Evolutionary conservation across 768 basidiomycete genomes (phyloP).

Genomic region (Tulasnella sp.): DNA sequence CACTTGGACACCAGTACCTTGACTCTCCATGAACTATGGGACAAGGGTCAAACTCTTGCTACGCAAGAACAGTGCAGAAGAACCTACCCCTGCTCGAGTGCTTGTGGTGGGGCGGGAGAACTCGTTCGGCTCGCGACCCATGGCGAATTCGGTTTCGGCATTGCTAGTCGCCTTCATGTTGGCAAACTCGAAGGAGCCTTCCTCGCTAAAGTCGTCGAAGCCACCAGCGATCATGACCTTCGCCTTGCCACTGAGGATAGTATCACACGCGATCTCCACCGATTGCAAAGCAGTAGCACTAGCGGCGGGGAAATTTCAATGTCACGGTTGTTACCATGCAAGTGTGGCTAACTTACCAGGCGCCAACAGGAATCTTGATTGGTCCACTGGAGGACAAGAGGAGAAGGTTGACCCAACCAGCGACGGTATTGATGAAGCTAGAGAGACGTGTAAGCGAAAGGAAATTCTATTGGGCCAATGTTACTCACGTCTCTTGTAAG

Average conservation of each 20-base stretch:
- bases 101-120: conserved; percentile 97
- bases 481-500: conserved; percentile 91
- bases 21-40: conserved; percentile 89
- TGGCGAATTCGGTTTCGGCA: conserved; percentile 93
- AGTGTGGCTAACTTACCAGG: conserved; percentile 60
- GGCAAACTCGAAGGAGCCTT: conserved; percentile 97
- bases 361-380: conserved; percentile 98
- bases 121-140: conserved; percentile 98
- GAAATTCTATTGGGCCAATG: background rate
- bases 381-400: conserved; percentile 95
- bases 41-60: background rate
- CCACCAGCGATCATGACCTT: conserved; percentile 99
- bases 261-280: conserved; percentile 95
- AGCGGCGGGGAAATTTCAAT: conserved; percentile 24
- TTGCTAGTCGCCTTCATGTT: conserved; percentile 99
- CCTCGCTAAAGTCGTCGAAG: conserved; percentile 96
- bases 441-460: conserved; percentile 23
- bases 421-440: conserved; percentile 98
- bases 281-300: conserved; percentile 98
- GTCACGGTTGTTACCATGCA: background rate
- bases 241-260: conserved; percentile 89
- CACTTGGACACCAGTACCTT: conserved; percentile 94
- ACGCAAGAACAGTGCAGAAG: background rate
- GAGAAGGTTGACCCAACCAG: conserved; percentile 95
- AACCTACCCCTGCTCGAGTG: conserved; percentile 84